Base-by-base conservation (phyloP, 163 green algal genomes). In the Picocystis sp. region DNA sequence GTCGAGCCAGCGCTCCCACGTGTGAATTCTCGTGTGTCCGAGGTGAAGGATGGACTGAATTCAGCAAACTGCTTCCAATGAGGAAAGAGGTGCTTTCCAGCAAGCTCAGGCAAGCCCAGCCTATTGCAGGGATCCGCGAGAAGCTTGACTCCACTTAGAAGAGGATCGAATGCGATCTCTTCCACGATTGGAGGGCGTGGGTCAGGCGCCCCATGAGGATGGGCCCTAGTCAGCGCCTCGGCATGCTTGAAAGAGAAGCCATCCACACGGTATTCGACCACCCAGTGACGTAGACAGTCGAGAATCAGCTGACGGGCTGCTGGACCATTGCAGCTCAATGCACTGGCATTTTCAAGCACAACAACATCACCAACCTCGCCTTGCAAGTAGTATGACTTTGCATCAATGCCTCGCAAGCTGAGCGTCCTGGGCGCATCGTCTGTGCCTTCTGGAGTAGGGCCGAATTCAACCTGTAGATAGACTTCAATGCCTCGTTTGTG, bases 201-300 rank as follows among this genome's bases (percentile, higher is more conserved):
- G 3, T 48, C 17, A 21, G 14, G n/a, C 5, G 17, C 22, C n/a
- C 50, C 14, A 47, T 19, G 50, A 34, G n/a, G 17, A 34, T 34
- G 35, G 47, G n/a, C 24, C 5, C 24, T 3, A 53, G 15, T 25
- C 45, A 23, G 38, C 29, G 71, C 86, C 60, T 93, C 83, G 0
- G 83, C 83, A 24, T 86, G 81, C 21, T 80, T 50, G 25, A 93
- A 76, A 44, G 66, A 62, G 57, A 93, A 90, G 56, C 83, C 83
- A 47, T 89, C 80, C 42, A 92, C 61, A 0, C 70, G 60, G 63
- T 83, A 88, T 51, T 90, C 72, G 14, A 34, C 15, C 1, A 71
- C 71, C 82, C 81, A 89, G 66, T 81, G 71, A 1, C 65, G 67
- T 52, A 90, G 57, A 19, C 63, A 62, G 35, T 72, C 66, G 49